Evolutionary conservation across 345 rosid species (phyloP), one percentile per base, ranked within the genome.

Genomic region (Cardamine chenopodiifolia): DNA sequence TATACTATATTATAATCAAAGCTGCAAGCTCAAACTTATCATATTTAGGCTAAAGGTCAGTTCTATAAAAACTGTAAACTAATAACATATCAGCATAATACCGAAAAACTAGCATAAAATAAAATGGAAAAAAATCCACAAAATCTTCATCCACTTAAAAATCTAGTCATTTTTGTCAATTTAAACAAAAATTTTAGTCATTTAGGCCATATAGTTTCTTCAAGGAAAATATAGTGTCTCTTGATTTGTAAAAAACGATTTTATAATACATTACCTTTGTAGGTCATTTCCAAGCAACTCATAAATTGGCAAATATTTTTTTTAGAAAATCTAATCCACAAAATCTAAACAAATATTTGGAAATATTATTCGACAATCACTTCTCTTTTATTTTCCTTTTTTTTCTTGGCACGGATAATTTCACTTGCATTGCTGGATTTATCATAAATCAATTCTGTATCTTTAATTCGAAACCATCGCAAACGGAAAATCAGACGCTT

Each of bases 401-500:
- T 59, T 60, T 20, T 49, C 1, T 5, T 6, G 5, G 7, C 15
- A 37, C 65, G 8, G 49, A 54, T 17, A 68, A 37, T 55, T 32
- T 39, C 28, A 17, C 8, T 29, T 26, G 6, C 39, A 25, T 11
- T 7, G 17, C 52, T 57, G 17, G 23, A 70, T 47, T 32, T 58
- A 15, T 59, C 58, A 28, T 13, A 26, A 23, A 18, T 54, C 12
- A 42, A 4, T 42, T 73, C 12, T 50, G 12, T 14, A 31, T 72
- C 54, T 74, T 5, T 45, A 57, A 47, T 67, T 11, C 62, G 39
- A 60, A 28, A 40, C 42, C 22, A 61, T 39, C 44, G 19, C 22
- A 4, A 2, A 26, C 56, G 0, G 8, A 47, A 59, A 35, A 71
- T 17, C 66, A 57, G 54, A 75, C 64, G 42, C 70, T 61, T 75